Base-by-base conservation (phyloP, 352 stramenopile species). In the Phytopythium helicoides region DNA sequence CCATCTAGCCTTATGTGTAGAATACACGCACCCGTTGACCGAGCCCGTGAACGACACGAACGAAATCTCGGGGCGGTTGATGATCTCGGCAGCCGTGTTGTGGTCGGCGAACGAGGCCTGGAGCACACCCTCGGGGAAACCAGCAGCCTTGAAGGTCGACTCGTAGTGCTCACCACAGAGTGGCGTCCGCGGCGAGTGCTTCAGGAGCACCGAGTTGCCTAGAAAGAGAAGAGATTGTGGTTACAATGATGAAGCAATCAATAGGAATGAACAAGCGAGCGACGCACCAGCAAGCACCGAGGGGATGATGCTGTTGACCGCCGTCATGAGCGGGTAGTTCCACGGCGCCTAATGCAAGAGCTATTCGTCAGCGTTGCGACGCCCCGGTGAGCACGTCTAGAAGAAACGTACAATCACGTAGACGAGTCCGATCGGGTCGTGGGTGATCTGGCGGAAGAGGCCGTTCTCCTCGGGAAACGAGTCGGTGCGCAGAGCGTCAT, bases 251-350 rank as follows among this genome's bases (percentile, higher is more conserved):
- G n/a, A n/a, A n/a, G n/a, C n/a, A n/a, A n/a, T n/a, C n/a, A n/a
- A n/a, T n/a, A n/a, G n/a, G n/a, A n/a, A n/a, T n/a, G n/a, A n/a
- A n/a, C n/a, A n/a, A 38, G 15, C 22, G 35, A 36, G 12, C 6
- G 9, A 26, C 47, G 52, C 41, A 73, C 64, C 78, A 1, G 81
- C 81, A 2, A 94, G 65, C 23, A 94, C 66, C n/a, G 84, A 81
- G 3, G 86, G 86, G 42, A 93, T 87, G 53, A 93, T 82, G 19
- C 74, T 87, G 60, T 95, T 95, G 50, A 92, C 81, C 10, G 78
- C 79, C n/a, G 83, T 95, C 73, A 95, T 87, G 34, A 93, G 62
- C 38, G 83, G 82, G 60, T 92, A 95, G 70, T 94, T 94, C 80
- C 81, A 94, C 6, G 85, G 80, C 37, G 81, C 80, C 66, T 87